Evolutionary conservation across 2,329 filamentous ascomycete genomes (phyloP), one percentile per base, ranked within the genome.

Genomic region (Peltaster fructicola): DNA sequence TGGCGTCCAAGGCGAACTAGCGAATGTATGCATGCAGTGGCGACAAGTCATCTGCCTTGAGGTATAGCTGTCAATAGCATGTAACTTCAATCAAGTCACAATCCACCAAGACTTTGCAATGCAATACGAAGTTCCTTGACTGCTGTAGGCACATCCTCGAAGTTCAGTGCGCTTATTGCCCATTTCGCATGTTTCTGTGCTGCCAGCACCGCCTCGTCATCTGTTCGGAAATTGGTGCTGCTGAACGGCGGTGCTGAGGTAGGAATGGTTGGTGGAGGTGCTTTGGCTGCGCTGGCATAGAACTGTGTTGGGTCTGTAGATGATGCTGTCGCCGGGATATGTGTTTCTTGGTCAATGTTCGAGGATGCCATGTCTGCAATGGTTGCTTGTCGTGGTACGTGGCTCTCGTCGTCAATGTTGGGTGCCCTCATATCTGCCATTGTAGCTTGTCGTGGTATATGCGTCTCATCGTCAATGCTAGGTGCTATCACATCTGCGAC

Each of bases 141-240:
- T 0, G 88, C 88, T 0, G 88, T 98, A 2, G 73, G 63, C 2
- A 91, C 77, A 47, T 98, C 88, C 39, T 98, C 88, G 51, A 98
- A 98, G 41, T 93, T 92, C 23, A 98, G 56, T 0, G 88, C 88
- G 7, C 84, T 93, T 20, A 95, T 91, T 1, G 88, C 88, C 80
- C 81, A 98, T 42, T 81, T 82, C 2, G 85, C 84, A 54, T 95
- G 88, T 48, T 95, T 98, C 49, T 92, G 82, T 4, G 88, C 85
- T 39, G 73, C 66, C 17, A 68, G 58, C 17, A 93, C 74, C 1
- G 75, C 61, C 30, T 63, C 57, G 35, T 82, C 74, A 34, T 92
- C 80, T 7, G 53, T 58, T 6, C n/a, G 23, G 10, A 11, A n/a
- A n/a, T n/a, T n/a, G n/a, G n/a, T n/a, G n/a, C n/a, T n/a, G n/a